These are phyloP conservation scores for Biscogniauxia sp. DNA, from an alignment of 2,329 filamentous ascomycete genomes.

Conservation along the genomic window DNA sequence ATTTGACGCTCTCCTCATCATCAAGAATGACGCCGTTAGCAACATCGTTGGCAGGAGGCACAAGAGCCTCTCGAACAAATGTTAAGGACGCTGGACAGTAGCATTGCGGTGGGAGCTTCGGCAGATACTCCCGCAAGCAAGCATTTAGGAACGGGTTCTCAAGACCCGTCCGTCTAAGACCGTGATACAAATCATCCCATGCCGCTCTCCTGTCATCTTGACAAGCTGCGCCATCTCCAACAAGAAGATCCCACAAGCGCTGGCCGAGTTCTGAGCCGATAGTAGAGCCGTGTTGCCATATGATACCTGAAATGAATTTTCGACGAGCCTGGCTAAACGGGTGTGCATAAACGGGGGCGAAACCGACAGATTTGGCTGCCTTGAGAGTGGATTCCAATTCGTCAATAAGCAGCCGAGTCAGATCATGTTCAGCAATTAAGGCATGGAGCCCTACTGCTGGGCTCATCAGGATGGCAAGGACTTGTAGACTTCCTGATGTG, in stretches of 20 bases:
- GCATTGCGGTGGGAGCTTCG: slow-evolving; percentile 52
- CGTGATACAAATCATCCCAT: slow-evolving; percentile 64
- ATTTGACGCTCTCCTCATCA: slow-evolving; percentile 50
- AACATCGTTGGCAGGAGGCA: slow-evolving; percentile 44
- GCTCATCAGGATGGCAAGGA: slow-evolving; percentile 52
- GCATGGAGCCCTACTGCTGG: slow-evolving; percentile 51
- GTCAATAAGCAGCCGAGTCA: slow-evolving; percentile 60
- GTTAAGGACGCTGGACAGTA: slow-evolving; percentile 62
- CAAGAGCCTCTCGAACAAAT: slow-evolving; percentile 55
- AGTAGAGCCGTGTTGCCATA: slow-evolving; percentile 57
- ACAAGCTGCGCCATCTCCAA: slow-evolving; percentile 61
- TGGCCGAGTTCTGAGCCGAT: slow-evolving; percentile 61
- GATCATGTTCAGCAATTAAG: slow-evolving; percentile 59
- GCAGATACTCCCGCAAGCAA: slow-evolving; percentile 57
- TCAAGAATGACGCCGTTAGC: slow-evolving; percentile 46
- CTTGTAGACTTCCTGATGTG: slow-evolving; percentile 71
- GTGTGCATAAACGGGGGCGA: slow-evolving; percentile 45
- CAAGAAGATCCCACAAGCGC: slow-evolving; percentile 69
- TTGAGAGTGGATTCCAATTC: slow-evolving; percentile 60
- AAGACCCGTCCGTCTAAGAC: slow-evolving; percentile 40
- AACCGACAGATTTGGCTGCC: slow-evolving; percentile 39
- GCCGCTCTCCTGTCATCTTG: slow-evolving; percentile 61
- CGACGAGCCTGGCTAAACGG: slow-evolving; percentile 51
- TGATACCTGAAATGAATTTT: slow-evolving; percentile 56
- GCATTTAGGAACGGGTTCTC: slow-evolving; percentile 55